Evolutionary conservation across 208 protist genomes (phyloP).

Genomic region (Acanthamoeba sp.): DNA sequence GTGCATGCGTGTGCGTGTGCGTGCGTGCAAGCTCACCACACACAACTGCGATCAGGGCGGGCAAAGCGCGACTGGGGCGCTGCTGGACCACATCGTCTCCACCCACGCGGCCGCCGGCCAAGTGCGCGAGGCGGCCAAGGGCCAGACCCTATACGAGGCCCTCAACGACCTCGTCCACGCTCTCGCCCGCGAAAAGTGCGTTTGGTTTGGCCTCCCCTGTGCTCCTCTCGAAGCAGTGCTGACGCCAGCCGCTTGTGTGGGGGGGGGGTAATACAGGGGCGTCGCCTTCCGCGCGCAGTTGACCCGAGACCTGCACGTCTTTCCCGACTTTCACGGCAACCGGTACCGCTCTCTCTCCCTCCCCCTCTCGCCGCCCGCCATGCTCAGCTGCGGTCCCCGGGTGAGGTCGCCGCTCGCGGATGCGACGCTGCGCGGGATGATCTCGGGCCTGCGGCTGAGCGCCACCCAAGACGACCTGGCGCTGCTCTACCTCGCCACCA

Average conservation of each 20-base stretch:
- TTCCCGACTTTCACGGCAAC: conserved; percentile 63
- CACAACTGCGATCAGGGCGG: not conserved
- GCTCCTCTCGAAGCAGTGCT: too few relatives aligned
- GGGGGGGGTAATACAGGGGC: not conserved
- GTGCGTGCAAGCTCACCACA: too few relatives aligned
- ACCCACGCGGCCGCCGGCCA: not conserved
- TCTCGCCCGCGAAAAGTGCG: not conserved
- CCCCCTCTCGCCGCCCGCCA: not conserved
- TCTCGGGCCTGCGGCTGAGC: conserved; percentile 20
- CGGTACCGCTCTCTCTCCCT: not conserved
- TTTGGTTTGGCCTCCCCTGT: too few relatives aligned
- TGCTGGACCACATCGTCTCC: conserved; percentile 34
- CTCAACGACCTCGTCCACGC: not conserved
- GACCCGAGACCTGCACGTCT: conserved; percentile 39
- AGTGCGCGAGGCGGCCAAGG: not conserved
- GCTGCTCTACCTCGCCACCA: conserved; percentile 23
- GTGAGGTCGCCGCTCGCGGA: not conserved
- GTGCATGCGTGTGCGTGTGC: too few relatives aligned
- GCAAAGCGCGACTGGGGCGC: conserved; percentile 10
- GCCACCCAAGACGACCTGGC: conserved; percentile 17
- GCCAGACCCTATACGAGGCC: not conserved
- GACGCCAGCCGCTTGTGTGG: not conserved
- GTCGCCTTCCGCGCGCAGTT: not conserved
- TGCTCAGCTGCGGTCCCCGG: not conserved
- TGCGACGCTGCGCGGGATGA: not conserved